phyloP scores from a whole-genome alignment of 352 stramenopile genomes.

The Pythium vanterpoolii region DNA sequence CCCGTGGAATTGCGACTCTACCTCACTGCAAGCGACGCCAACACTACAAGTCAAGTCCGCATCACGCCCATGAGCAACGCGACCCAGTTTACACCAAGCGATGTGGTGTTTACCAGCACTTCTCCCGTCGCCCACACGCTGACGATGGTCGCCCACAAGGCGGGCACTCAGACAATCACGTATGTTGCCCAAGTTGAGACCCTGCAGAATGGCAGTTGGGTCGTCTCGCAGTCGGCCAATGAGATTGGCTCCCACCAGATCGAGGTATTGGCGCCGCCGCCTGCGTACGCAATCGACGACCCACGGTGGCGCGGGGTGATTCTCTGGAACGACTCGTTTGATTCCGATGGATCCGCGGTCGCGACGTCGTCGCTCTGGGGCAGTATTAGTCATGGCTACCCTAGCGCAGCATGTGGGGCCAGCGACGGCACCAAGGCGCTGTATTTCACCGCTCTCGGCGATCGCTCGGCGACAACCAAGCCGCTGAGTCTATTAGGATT shows the following conservation, averaged over 20 bases:
- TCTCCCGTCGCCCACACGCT: slow-evolving; percentile 3
- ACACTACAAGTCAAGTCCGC: slow-evolving; percentile 11
- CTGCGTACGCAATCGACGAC: slow-evolving; percentile 32
- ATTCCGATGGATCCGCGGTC: slow-evolving; percentile 18
- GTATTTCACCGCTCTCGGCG: slow-evolving; percentile 61
- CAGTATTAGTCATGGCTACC: slow-evolving; percentile 48
- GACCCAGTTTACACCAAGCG: slow-evolving; percentile 30
- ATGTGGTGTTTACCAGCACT: slow-evolving; percentile 9
- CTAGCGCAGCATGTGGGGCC: slow-evolving; percentile 47
- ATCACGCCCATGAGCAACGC: slow-evolving; percentile 32
- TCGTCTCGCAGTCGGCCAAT: background rate
- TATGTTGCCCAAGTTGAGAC: slow-evolving; percentile 27
- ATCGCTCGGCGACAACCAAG: slow-evolving; percentile 45
- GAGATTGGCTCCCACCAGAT: slow-evolving; percentile 25
- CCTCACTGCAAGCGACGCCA: slow-evolving; percentile 14
- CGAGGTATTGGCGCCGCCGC: slow-evolving; percentile 34
- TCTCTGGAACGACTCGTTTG: slow-evolving; percentile 62
- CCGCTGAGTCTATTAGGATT: slow-evolving; percentile 48
- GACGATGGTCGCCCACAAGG: slow-evolving; percentile 13
- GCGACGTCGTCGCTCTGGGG: slow-evolving; percentile 45
- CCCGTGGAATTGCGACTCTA: slow-evolving; percentile 46
- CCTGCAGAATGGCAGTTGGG: background rate
- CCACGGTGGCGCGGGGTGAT: slow-evolving; percentile 42
- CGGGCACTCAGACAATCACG: slow-evolving; percentile 29
- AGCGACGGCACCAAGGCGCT: slow-evolving; percentile 40